Base-by-base conservation (phyloP, 1,284 basidiomycete genomes). In the Leccinum griseonigrum region DNA sequence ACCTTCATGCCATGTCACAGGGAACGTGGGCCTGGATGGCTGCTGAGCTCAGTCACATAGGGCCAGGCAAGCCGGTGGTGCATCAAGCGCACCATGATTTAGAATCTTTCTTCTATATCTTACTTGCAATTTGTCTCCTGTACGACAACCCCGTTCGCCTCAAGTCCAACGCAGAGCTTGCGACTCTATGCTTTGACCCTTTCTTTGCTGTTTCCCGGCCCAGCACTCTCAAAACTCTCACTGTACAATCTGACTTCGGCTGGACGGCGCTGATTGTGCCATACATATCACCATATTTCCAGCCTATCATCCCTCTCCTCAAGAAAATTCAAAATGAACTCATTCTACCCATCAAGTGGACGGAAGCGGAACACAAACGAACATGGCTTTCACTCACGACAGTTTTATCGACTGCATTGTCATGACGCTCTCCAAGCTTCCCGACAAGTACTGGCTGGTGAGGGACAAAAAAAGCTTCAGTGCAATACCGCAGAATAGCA, bases 11-110 rank as follows among this genome's bases (percentile, higher is more conserved):
- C 11, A 3, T 52, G 7, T 13, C 1, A 6, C 14, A 58, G 62
- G 54, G 60, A 5, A 63, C 32, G 0, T 65, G 57, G 61, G 58
- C 57, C 0, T 63, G 64, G 64, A 65, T 65, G 64, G 62, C 57
- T 2, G 7, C 36, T 0, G 29, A 65, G 18, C 64, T 65, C 5
- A 59, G 56, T 28, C 8, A 59, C 7, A 8, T 55, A 6, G 63
- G 46, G 13, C 36, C 57, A 4, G 22, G 52, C 5, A 40, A 0
- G 0, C 55, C 22, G 1, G 52, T 55, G 16, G 28, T 38, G 4
- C 56, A 61, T 54, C 0, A 9, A 7, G 9, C 10, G 4, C 51
- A 60, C 18, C 61, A 60, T 7, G 11, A 60, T 7, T 22, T 63
- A 2, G 59, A 64, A 18, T 64, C 55, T 1, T 62, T 64, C 2